Evolutionary conservation across 2,329 filamentous ascomycete genomes (phyloP).

Genomic region (Colletotrichum sp.): DNA sequence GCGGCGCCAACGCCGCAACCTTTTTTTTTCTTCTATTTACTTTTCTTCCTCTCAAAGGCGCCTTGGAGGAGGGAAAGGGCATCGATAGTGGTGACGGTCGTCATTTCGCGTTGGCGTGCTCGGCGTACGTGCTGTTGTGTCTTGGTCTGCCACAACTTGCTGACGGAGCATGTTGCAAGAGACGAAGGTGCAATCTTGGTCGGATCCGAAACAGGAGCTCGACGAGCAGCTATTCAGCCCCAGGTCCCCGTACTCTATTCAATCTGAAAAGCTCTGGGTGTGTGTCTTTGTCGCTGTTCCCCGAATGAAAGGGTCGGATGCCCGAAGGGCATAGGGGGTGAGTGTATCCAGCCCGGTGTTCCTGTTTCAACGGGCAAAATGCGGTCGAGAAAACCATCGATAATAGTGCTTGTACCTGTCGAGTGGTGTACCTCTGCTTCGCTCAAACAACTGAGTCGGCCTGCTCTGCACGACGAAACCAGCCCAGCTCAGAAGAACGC

Average conservation of each 20-base stretch:
- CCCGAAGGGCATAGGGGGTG: not conserved
- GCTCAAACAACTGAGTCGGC: not conserved
- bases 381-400: not conserved
- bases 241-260: not conserved
- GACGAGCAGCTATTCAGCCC: not conserved
- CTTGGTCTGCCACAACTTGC: not conserved
- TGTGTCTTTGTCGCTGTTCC: not conserved
- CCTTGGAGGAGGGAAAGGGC: not conserved
- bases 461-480: slow-evolving; percentile 7
- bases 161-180: not conserved
- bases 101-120: not conserved
- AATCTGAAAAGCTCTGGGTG: slow-evolving; percentile 12
- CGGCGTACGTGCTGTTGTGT: not conserved
- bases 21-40: not conserved
- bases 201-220: not conserved
- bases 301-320: not conserved
- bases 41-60: not conserved
- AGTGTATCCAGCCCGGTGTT: not conserved
- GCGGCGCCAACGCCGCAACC: not conserved
- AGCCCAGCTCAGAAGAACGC: not conserved
- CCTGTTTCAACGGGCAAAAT: slow-evolving; percentile 12
- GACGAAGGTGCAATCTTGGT: not conserved
- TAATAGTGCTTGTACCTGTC: not conserved
- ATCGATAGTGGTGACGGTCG: not conserved
- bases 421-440: not conserved